Evolutionary conservation across 108 stramenopile species (phyloP), one percentile per base, ranked within the genome.

Genomic region (Schizochytrium sp.): DNA sequence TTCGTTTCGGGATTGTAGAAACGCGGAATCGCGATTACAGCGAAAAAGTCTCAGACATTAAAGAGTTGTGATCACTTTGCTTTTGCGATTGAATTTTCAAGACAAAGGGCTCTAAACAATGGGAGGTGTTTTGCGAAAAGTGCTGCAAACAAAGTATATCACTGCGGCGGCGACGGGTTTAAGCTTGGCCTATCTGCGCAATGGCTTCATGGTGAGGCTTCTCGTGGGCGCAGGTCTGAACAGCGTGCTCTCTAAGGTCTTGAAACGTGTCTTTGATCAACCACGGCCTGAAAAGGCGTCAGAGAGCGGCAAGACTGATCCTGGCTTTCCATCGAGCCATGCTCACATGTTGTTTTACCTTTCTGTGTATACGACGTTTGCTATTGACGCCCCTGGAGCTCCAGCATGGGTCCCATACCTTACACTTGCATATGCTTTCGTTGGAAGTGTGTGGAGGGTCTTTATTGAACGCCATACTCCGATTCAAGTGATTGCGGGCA

Each of bases 261-360:
- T 83, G 19, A 83, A 83, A 45, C 45, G 76, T 16, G 51, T 53
- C 6, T 83, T 83, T 23, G 28, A 83, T 45, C 48, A 47, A 23
- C 76, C 76, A 23, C 6, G 76, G n/a, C 76, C 76, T 12, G 76
- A 83, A 83, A 83, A 83, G 51, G 76, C 76, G 10, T 28, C 25
- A 8, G n/a, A 53, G 51, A 53, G 51, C 28, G 76, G 76, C 0
- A 83, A 83, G 23, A 53, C 18, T 12, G 76, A 83, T 28, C 76
- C 76, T 16, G 76, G 76, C 8, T 83, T 83, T 53, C 76, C 76
- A 45, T 83, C 76, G 0, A 83, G 76, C 76, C 76, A 83, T 23
- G 76, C 76, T 12, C 76, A 83, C 4, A 83, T 83, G 76, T 45
- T 83, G 10, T 83, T 47, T 23, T 83, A 83, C 76, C 51, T 83